Evolutionary conservation across 352 stramenopile species (phyloP), one percentile per base, ranked within the genome.

Genomic region (Pythium apleroticum): DNA sequence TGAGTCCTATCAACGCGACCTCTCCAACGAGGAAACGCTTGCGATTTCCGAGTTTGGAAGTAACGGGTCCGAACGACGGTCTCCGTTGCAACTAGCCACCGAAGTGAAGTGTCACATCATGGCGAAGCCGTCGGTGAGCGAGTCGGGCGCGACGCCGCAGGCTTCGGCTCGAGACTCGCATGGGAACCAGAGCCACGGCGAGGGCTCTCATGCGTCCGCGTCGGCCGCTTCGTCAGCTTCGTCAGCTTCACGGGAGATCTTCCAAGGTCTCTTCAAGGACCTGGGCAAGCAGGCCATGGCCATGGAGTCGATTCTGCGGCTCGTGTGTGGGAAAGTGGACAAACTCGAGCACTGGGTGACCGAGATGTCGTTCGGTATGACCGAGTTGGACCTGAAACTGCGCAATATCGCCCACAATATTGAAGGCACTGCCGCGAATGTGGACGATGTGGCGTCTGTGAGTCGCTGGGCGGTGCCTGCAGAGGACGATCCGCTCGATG

Each of bases 391-490:
- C 67, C 69, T 84, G 20, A 84, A 90, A 60, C 68, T 93, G 35
- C 73, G 82, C 24, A 93, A 89, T 39, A 93, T 93, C 27, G 84
- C 84, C 10, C 84, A 93, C 62, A 93, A 91, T 60, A 93, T 91
- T 35, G 84, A 93, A 54, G 84, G 84, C n/a, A 88, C 78, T 14
- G 69, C 77, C 4, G 78, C 80, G 6, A 84, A 86, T 28, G 81
- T 88, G n/a, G 84, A 90, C 20, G 73, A 77, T 60, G 59, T 60
- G 2, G 55, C 66, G 22, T 71, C 69, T 10, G 68, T 65, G 20
- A 76, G 72, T 33, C 81, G 80, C 4, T 90, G 81, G 81, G 65
- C 69, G 0, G 75, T 75, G 10, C 81, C 81, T 11, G 68, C 67
- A 5, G 35, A 64, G 1, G 72, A 81, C 4, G 60, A 81, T 15